Base-by-base conservation (phyloP, 2,329 filamentous ascomycete species). In the Neocucurbitaria cava region DNA sequence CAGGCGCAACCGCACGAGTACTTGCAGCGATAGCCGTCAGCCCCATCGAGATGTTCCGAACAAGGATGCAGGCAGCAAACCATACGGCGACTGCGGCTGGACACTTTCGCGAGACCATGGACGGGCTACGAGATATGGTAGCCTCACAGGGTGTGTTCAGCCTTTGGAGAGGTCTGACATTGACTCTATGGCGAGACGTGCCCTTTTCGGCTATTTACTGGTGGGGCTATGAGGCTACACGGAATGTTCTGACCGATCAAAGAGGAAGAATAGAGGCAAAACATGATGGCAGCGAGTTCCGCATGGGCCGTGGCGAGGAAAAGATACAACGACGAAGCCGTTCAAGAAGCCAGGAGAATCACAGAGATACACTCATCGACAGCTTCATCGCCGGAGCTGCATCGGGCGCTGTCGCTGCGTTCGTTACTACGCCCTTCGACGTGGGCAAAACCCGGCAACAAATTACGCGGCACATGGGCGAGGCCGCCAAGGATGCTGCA, bases 151-250 rank as follows among this genome's bases (percentile, higher is more conserved):
- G 95, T 2, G 92, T 95, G 64, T 83, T 83, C 1, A 91, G 92
- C 1, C 80, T 99, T 0, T 99, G 95, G 95, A 85, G 94, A 52
- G 95, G 95, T 0, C 78, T 99, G 50, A 92, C 89, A 0, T 80
- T 99, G 66, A 98, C 94, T 0, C 84, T 99, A 53, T 99, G 95
- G 95, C 85, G 95, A 60, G 95, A 99, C 71, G 95, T 98, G 0
- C 95, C 95, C 0, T 99, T 99, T 70, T 98, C 94, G 0, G 95
- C 90, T 3, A 85, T 99, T 40, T 99, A 99, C 79, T 99, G 95
- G 95, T 96, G 90, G 87, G 94, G 95, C 11, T 99, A 99, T 73
- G 95, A 99, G 79, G 87, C 85, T 17, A 88, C 94, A 50, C 87
- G 92, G 48, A 86, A 87, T 21, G 79, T 80, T 47, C 77, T 98